Percentiles rank a stretch among this genome's conserved stretches.
Evolutionary conservation across 106 monocot species (phyloP).

Genomic region (Dendrobium nobile): DNA sequence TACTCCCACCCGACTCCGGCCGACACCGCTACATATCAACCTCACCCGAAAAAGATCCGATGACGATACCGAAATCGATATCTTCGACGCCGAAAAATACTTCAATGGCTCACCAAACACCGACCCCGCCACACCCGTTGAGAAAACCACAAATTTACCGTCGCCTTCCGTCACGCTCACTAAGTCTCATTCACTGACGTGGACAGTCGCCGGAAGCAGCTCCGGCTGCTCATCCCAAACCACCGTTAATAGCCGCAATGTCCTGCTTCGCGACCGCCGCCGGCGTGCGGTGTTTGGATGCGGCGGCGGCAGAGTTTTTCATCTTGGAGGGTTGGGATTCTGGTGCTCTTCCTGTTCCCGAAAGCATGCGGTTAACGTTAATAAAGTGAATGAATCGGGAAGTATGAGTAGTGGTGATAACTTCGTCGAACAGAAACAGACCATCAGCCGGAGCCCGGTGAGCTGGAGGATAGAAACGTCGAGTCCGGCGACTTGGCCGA

Average conservation of each 20-base stretch:
- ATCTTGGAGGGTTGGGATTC: background rate
- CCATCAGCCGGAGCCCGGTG: background rate
- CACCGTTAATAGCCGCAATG: conserved; percentile 31
- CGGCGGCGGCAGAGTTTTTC: background rate
- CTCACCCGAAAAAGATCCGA: background rate
- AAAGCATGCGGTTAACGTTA: conserved; percentile 16
- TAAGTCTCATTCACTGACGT: background rate
- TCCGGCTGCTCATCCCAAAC: conserved; percentile 9
- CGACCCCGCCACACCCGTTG: background rate
- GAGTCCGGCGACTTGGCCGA: background rate
- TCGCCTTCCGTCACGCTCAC: too few species aligned
- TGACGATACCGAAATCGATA: conserved; percentile 39
- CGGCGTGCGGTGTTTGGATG: background rate
- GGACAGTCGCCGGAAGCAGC: conserved; percentile 7
- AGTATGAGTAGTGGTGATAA: background rate
- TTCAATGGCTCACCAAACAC: conserved; percentile 28
- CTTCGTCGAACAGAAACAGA: background rate
- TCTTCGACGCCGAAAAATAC: conserved; percentile 64
- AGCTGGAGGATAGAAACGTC: conserved; percentile 1
- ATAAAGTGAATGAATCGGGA: background rate
- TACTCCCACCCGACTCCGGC: background rate
- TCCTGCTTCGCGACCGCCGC: conserved; percentile 13
- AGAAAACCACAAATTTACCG: background rate
- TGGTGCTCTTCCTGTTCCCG: conserved; percentile 32
- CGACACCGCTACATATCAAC: background rate